A percentile compares a stretch with the other conserved stretches of the same genome.
These are phyloP conservation scores for Aspergillus haitiensis DNA, from an alignment of 495 filamentous ascomycete species.

Conservation along the genomic window DNA sequence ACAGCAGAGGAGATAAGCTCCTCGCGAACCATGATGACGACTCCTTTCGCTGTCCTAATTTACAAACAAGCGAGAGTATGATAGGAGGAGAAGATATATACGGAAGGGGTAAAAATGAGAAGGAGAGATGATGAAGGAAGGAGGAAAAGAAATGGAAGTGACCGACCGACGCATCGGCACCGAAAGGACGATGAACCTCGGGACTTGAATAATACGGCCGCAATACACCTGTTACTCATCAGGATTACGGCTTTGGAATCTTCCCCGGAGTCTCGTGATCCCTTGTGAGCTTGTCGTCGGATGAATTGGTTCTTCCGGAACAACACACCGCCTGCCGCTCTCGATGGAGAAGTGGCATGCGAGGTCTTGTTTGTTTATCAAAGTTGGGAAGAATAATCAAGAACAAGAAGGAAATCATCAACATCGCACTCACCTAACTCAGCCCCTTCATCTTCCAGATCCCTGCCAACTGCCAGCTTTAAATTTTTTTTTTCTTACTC, in stretches of 20 bases:
- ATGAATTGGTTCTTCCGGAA: constrained; percentile 16
- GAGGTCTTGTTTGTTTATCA: constrained; percentile 32
- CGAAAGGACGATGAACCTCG: constrained; percentile 41
- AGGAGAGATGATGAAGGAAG: constrained; percentile 17
- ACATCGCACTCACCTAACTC: too few relatives aligned
- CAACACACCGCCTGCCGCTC: constrained; percentile 40
- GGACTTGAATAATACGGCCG: constrained; percentile 24
- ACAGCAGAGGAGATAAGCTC: constrained; percentile 82
- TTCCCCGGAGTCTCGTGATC: constrained; percentile 48
- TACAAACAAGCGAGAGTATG: constrained; percentile 20
- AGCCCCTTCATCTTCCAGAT: neutral
- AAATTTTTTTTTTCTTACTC: neutral
- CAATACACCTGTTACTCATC: neutral
- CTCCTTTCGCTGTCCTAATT: constrained; percentile 17
- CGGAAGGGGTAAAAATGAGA: constrained; percentile 3
- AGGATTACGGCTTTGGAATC: constrained; percentile 16
- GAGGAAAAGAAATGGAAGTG: constrained; percentile 17
- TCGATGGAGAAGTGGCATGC: constrained; percentile 24
- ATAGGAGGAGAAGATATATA: constrained; percentile 14
- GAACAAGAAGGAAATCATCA: too few relatives aligned
- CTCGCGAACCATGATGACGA: constrained; percentile 71
- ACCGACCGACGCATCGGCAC: constrained; percentile 19
- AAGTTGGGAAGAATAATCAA: constrained; percentile 2
- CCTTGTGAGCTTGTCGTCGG: neutral
- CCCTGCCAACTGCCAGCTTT: neutral